Base-by-base conservation (phyloP, 2,329 filamentous ascomycete species). In the Pseudogymnoascus verrucosus region DNA sequence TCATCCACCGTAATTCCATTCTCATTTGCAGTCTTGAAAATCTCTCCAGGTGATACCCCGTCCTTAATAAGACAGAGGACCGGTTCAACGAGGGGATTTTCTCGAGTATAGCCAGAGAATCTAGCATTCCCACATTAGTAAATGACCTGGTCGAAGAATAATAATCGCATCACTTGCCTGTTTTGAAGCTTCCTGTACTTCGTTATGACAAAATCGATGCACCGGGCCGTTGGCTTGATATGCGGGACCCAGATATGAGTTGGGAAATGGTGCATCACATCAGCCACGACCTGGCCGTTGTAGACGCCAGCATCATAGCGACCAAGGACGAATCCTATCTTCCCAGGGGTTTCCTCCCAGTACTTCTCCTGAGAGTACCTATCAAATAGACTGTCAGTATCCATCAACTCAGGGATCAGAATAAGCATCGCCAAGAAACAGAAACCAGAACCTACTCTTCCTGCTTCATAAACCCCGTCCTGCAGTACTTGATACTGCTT, bases 401-500 rank as follows among this genome's bases (percentile, higher is more conserved):
- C 5, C 12, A 7, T n/a, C 7, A 1, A 23, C 31, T 1, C 1
- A 2, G 10, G 12, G 1, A 23, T 12, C 4, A 37, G 19, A 12
- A 37, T 5, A 7, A 1, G 2, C 16, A 60, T 10, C 36, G 7
- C 11, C 12, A 6, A 21, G 16, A 1, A 10, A 26, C 1, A 42
- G 12, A n/a, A 28, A 61, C 6, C 4, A 10, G 34, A n/a, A 37
- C 59, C 5, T 19, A 61, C 59, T 39, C 37, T 42, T 37, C 34
- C n/a, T 42, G 34, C 7, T 40, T 42, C 34, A 61, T 61, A 61
- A 39, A 61, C 2, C 21, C 59, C 5, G 34, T 40, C 23, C 59
- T 61, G 59, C 34, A 42, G 59, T 61, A 61, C 37, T 61, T 61
- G 59, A 61, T 61, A 42, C 34, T 39, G 59, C 26, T 61, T 4